A percentile compares a stretch with the other conserved stretches of the same genome.
Conservation (phyloP, 495 filamentous ascomycete species). For the Annulohypoxylon moriforme region DNA sequence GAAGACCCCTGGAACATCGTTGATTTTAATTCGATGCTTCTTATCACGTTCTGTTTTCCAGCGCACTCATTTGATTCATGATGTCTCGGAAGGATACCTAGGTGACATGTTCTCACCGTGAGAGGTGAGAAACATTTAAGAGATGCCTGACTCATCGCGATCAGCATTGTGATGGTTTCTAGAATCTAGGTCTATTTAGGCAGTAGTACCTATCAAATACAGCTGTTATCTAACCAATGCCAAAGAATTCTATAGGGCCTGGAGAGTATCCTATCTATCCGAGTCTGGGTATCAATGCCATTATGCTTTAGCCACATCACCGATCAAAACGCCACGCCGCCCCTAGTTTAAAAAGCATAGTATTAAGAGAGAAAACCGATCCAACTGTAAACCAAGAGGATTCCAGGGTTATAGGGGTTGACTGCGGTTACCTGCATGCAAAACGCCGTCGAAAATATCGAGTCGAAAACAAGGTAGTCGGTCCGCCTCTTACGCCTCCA, state of each 20-base stretch:
- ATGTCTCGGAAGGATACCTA: background rate
- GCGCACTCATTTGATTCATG: conserved; percentile 20
- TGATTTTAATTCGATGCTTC: conserved; percentile 12
- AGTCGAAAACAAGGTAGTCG: background rate
- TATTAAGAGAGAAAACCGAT: background rate
- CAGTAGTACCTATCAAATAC: background rate
- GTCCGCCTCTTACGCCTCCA: background rate
- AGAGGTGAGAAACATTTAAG: background rate
- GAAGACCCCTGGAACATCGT: background rate
- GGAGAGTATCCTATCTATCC: conserved; percentile 4
- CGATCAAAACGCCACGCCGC: conserved; percentile 30
- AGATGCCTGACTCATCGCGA: background rate
- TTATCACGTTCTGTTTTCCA: conserved; percentile 25
- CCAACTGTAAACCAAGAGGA: background rate
- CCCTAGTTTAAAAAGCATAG: background rate
- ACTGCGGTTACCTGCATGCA: background rate
- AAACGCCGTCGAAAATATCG: background rate
- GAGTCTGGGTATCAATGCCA: conserved; percentile 21
- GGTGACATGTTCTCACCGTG: background rate
- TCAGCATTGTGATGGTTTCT: background rate
- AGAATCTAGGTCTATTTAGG: background rate
- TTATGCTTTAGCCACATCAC: background rate
- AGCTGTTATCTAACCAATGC: background rate
- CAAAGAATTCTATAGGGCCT: background rate
- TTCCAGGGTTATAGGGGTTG: background rate